Conservation (phyloP, 306 rosid species). For the Purshia tridentata region DNA sequence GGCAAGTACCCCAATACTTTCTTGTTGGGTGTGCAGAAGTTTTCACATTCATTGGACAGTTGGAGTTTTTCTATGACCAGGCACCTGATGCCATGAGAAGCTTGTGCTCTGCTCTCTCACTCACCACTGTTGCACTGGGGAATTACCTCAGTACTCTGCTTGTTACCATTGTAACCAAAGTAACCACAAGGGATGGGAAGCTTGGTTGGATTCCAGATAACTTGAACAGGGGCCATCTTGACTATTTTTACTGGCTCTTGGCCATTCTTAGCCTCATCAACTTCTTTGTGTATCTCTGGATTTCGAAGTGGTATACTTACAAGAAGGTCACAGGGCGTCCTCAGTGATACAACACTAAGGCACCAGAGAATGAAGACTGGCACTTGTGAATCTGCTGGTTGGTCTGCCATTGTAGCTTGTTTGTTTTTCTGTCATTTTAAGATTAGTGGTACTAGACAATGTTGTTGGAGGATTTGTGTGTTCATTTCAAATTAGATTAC, state of each 20-base stretch:
- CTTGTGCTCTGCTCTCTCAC: conserved; percentile 71
- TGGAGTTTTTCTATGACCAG: conserved; percentile 71
- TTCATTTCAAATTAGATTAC: background rate
- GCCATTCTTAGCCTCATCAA: conserved; percentile 59
- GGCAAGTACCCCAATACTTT: conserved; percentile 86
- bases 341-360: background rate
- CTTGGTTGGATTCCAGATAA: conserved; percentile 89
- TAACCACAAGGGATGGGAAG: conserved; percentile 54
- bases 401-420: background rate
- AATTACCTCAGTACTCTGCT: conserved; percentile 73
- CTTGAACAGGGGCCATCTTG: conserved; percentile 81
- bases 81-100: conserved; percentile 95
- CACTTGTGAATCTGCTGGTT: background rate
- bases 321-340: conserved; percentile 43
- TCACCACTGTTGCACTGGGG: conserved; percentile 63
- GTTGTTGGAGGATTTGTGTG: background rate
- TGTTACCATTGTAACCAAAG: conserved; percentile 55
- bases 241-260: conserved; percentile 72
- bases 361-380: background rate
- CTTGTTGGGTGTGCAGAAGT: conserved; percentile 84
- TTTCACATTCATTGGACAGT: conserved; percentile 58
- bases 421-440: background rate
- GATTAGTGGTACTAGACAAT: background rate
- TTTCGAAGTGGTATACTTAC: conserved; percentile 62
- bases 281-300: conserved; percentile 53